phyloP scores from a whole-genome alignment of 495 filamentous ascomycete species.

The Aspergillus kassunensis region DNA sequence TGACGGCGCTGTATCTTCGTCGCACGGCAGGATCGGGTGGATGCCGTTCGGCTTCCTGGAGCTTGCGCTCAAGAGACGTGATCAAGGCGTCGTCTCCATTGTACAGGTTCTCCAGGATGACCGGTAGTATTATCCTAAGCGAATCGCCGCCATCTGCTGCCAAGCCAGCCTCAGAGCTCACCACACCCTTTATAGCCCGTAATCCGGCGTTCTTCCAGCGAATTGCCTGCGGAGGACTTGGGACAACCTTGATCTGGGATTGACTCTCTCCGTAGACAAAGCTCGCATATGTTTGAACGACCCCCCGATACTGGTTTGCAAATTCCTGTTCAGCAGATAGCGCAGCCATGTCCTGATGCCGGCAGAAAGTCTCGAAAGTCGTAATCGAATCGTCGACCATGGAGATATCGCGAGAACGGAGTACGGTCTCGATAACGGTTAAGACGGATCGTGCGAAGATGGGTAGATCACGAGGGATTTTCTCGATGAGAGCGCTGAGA shows the following conservation, averaged over 20 bases:
- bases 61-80: constrained; percentile 53
- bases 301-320: constrained; percentile 72
- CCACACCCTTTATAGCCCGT: constrained; percentile 71
- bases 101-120: constrained; percentile 81
- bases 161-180: constrained; percentile 67
- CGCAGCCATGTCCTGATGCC: constrained; percentile 71
- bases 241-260: constrained; percentile 28
- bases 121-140: constrained; percentile 69
- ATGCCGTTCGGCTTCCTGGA: constrained; percentile 59
- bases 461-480: constrained; percentile 81
- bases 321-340: constrained; percentile 79
- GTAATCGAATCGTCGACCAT: constrained; percentile 83
- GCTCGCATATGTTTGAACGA: constrained; percentile 70
- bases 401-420: constrained; percentile 75
- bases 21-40: constrained; percentile 55
- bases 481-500: constrained; percentile 82
- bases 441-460: constrained; percentile 80
- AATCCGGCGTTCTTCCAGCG: constrained; percentile 80
- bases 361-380: constrained; percentile 80
- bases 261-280: constrained; percentile 55
- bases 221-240: constrained; percentile 70
- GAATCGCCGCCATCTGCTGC: constrained; percentile 69
- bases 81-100: constrained; percentile 69
- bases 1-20: constrained; percentile 73
- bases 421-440: constrained; percentile 70